Evolutionary conservation across 805 yeast genomes (phyloP).

Genomic region (Candida alai): DNA sequence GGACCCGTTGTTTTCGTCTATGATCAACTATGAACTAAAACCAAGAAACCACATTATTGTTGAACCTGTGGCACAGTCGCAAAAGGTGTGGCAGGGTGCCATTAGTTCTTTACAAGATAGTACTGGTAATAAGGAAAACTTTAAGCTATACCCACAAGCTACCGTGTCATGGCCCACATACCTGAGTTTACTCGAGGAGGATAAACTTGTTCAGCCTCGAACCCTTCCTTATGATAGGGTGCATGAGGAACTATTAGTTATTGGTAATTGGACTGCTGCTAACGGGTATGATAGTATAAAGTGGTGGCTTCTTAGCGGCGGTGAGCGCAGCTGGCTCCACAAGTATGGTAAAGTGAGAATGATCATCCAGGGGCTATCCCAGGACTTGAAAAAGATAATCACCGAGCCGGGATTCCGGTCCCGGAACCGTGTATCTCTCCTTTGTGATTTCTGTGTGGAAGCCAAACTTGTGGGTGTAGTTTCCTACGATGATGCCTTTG

Average conservation of each 20-base stretch:
- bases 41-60: constrained; percentile 65
- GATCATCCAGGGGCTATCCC: constrained; percentile 62
- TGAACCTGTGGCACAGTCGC: constrained; percentile 42
- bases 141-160: constrained; percentile 35
- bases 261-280: constrained; percentile 67
- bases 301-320: constrained; percentile 69
- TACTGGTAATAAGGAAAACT: constrained; percentile 28
- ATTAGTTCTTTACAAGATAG: constrained; percentile 19
- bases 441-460: constrained; percentile 62
- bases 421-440: constrained; percentile 61
- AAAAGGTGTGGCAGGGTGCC: constrained; percentile 25
- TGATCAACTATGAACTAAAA: constrained; percentile 53
- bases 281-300: too few relatives aligned
- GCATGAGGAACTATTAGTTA: constrained; percentile 52
- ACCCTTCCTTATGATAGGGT: constrained; percentile 29
- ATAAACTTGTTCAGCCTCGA: constrained; percentile 37
- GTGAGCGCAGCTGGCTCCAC: constrained; percentile 70
- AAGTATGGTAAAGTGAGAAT: constrained; percentile 68
- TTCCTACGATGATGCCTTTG: constrained; percentile 14
- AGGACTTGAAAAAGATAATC: constrained; percentile 50
- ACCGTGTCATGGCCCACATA: constrained; percentile 72
- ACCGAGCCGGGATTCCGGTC: constrained; percentile 48
- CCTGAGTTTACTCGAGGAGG: constrained; percentile 41
- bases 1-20: constrained; percentile 55
- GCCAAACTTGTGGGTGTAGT: constrained; percentile 50